Evolutionary conservation across 2,329 filamentous ascomycete species (phyloP), one percentile per base, ranked within the genome.

Genomic region (Pseudofabraea citricarpa): DNA sequence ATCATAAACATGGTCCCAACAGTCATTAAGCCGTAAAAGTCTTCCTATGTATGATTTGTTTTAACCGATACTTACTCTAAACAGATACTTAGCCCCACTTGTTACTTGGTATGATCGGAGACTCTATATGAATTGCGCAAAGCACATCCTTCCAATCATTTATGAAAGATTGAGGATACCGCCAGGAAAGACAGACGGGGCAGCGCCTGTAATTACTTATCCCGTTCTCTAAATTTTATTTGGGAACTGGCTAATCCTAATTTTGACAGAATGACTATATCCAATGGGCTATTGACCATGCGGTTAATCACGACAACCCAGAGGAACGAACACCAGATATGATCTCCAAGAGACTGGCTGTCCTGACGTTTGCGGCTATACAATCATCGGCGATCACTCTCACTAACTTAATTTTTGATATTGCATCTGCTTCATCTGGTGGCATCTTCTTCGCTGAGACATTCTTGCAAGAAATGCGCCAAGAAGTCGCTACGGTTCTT

Each of bases 321-420:
- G 40, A 64, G 0, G 68, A 72, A 47, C 55, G 65, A 2, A 47
- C 58, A 7, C 15, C 41, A 6, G 52, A 56, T 16, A 56, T 67
- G 23, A 63, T 61, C 20, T 45, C 52, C 4, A 49, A 49, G 12
- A 51, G 58, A 8, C 46, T 60, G 36, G 44, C 43, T 3, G 45
- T 50, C 5, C 29, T 56, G 6, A 55, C 49, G n/a, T 57, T 61
- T 21, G 58, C 51, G 20, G 40, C 50, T 5, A 54, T 54, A 37
- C 63, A 64, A 54, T 67, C 70, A 35, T 69, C 62, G 0, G 61
- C 54, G 23, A 60, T 72, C 7, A 63, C 63, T 4, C 61, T 64
- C 0, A 63, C 60, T 0, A 72, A 71, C 43, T 51, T 66, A 16
- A 49, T 73, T 1, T 59, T 64, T 15, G 64, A 68, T 42, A 60